These are phyloP conservation scores for Hyaloperonospora brassicae DNA, from an alignment of 352 stramenopile species.

Conservation along the genomic window DNA sequence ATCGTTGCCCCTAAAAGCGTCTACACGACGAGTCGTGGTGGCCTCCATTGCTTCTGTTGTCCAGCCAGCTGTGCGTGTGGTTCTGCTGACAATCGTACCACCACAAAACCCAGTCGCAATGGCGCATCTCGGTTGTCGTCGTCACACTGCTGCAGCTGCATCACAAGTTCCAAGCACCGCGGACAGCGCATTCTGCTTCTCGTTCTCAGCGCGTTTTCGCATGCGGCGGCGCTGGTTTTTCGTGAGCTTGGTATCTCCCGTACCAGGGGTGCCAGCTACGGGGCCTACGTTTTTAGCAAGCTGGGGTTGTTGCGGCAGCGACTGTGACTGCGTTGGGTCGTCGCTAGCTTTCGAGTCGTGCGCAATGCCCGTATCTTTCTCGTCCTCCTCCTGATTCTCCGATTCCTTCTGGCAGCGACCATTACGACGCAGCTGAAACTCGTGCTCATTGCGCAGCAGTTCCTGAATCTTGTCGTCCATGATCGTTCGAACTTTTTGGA, in stretches of 20 bases:
- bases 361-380: slow-evolving; percentile 17
- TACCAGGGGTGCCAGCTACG: slow-evolving; percentile 32
- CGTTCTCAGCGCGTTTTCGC: slow-evolving; percentile 72
- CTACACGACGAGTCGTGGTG: slow-evolving; percentile 67
- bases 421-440: slow-evolving; percentile 35
- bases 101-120: slow-evolving; percentile 17
- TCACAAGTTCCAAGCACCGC: slow-evolving; percentile 40
- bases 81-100: slow-evolving; percentile 11
- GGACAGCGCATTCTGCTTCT: slow-evolving; percentile 56
- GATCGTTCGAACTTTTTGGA: slow-evolving; percentile 43
- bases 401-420: slow-evolving; percentile 30
- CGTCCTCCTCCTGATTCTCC: slow-evolving; percentile 19
- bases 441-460: slow-evolving; percentile 41
- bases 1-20: slow-evolving; percentile 51
- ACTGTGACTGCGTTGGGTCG: slow-evolving; percentile 27
- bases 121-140: slow-evolving; percentile 20
- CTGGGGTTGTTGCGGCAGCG: slow-evolving; percentile 10
- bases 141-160: slow-evolving; percentile 7
- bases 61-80: slow-evolving; percentile 20
- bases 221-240: slow-evolving; percentile 78
- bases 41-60: slow-evolving; percentile 23
- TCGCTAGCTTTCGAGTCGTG: slow-evolving; percentile 17
- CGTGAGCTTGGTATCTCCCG: slow-evolving; percentile 42
- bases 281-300: slow-evolving; percentile 13
- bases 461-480: slow-evolving; percentile 72